phyloP scores from a whole-genome alignment of 1,284 basidiomycete species.

The Ceratobasidium sp. region DNA sequence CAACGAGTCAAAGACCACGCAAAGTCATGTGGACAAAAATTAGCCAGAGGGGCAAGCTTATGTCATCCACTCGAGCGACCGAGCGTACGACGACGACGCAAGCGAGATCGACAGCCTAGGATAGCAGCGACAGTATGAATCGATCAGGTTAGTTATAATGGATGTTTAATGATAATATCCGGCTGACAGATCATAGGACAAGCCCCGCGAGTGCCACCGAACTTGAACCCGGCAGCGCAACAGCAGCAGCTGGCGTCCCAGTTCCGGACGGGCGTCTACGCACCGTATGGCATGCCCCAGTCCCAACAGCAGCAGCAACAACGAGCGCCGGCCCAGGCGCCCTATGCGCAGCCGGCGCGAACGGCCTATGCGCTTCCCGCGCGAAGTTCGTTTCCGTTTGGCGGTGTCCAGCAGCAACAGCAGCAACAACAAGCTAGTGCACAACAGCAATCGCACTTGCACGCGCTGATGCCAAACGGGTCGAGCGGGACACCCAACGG shows the following conservation, averaged over 20 bases:
- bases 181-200: slow-evolving; percentile 67
- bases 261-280: slow-evolving; percentile 74
- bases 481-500: slow-evolving; percentile 25
- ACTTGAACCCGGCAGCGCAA: slow-evolving; percentile 61
- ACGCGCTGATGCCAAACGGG: slow-evolving; percentile 42
- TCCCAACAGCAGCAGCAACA: slow-evolving; percentile 65
- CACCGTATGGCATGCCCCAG: slow-evolving; percentile 72
- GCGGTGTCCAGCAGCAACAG: slow-evolving; percentile 68
- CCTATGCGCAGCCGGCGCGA: slow-evolving; percentile 66
- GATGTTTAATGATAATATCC: background rate
- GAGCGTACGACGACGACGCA: slow-evolving; percentile 24
- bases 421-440: no score
- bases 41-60: slow-evolving; percentile 9
- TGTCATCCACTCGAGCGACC: slow-evolving; percentile 26
- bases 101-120: slow-evolving; percentile 25
- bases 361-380: slow-evolving; percentile 69
- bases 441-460: slow-evolving; percentile 24
- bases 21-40: slow-evolving; percentile 36
- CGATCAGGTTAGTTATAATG: slow-evolving; percentile 49
- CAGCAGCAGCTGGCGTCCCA: slow-evolving; percentile 71
- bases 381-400: slow-evolving; percentile 72
- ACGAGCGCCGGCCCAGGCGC: no score
- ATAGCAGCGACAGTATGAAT: slow-evolving; percentile 49
- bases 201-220: slow-evolving; percentile 82
- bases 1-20: background rate